phyloP scores from a whole-genome alignment of 129 eudicot species.

The Lactuca sativa region DNA sequence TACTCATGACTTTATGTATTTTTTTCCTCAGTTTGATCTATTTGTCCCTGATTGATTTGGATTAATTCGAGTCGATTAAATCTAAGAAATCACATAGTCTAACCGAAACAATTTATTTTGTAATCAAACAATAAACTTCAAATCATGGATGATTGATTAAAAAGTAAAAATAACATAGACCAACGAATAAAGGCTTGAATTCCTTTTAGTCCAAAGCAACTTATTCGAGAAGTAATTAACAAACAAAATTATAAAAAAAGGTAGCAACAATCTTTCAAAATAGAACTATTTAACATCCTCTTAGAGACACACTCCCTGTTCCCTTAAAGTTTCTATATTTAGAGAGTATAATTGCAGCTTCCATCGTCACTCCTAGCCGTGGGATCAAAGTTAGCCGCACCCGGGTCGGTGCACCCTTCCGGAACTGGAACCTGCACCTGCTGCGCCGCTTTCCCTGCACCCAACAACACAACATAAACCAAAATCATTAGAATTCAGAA shows the following conservation, averaged over 20 bases:
- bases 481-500: not conserved
- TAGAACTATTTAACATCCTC: constrained; percentile 33
- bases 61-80: no score
- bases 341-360: constrained; percentile 62
- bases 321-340: constrained; percentile 16
- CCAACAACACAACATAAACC: constrained; percentile 11
- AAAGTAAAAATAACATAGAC: no score
- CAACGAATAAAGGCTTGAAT: not conserved
- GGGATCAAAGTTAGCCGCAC: constrained; percentile 73
- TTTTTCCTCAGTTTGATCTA: no score
- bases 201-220: constrained; percentile 7
- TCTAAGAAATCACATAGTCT: no score
- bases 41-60: no score
- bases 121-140: no score
- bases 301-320: constrained; percentile 17
- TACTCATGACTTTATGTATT: no score
- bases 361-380: constrained; percentile 93
- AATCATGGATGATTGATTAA: no score
- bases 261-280: constrained; percentile 25
- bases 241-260: constrained; percentile 32
- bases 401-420: constrained; percentile 80
- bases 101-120: no score
- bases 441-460: constrained; percentile 80
- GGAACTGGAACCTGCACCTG: constrained; percentile 74
- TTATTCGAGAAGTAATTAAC: constrained; percentile 16